Base-by-base conservation (phyloP, 2,329 filamentous ascomycete species). In the Hymenoscyphus fructigenus region DNA sequence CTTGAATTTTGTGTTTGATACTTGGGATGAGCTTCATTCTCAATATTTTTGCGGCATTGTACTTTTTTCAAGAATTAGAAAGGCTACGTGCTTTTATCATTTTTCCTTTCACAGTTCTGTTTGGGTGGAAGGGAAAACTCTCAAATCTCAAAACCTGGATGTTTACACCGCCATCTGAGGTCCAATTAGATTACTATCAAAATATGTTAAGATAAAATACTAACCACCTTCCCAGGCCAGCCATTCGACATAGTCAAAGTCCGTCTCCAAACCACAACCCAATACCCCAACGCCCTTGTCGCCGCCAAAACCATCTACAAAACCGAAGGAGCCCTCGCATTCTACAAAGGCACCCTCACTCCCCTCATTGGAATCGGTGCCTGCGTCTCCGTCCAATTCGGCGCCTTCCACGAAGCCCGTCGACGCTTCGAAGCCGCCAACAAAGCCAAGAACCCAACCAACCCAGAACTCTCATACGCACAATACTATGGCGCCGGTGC, bases 311-410 rank as follows among this genome's bases (percentile, higher is more conserved):
- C 90, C 68, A 98, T 99, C 80, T 92, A 92, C 79, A 88, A 87
- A 74, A 89, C 92, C 74, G 95, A 99, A 78, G 95, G 95, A 1
- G 84, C 93, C 2, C 80, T 91, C 14, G 95, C 95, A 64, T 99
- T 99, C 83, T 99, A 99, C 87, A 99, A 99, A 80, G 95, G 95
- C 74, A 98, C 95, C 0, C 83, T 99, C 64, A 98, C 95, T 5
- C 95, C 95, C 0, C 84, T 99, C 63, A 86, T 99, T 64, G 95
- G 95, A 71, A 98, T 99, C 75, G 95, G 95, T 72, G 95, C 95
- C 71, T 99, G 95, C 78, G 93, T 95, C 57, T 97, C 93, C n/a
- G 90, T 99, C 73, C 95, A 99, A 82, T 99, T 99, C 78, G 95
- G 93, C 68, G 95, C 91, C 73, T 99, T 98, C 84, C 93, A 97